Evolutionary conservation across 768 basidiomycete species (phyloP).

Genomic region (Pholiota microspora): DNA sequence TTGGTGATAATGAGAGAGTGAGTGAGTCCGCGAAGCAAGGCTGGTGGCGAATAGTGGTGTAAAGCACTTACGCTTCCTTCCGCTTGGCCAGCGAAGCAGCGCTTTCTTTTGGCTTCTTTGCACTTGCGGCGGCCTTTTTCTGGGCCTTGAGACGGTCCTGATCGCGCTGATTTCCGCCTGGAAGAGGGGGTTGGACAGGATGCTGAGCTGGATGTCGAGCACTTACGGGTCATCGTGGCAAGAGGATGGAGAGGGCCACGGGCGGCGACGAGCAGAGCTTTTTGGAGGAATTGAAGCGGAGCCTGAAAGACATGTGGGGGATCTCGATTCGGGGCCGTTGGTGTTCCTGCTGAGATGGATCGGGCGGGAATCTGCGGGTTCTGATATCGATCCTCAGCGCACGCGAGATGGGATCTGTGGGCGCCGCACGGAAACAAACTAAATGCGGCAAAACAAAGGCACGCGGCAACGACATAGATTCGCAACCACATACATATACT

Average conservation of each 20-base stretch:
- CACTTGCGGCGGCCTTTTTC: constrained; percentile 58
- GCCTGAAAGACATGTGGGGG: constrained; percentile 17
- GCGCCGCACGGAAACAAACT: constrained; percentile 46
- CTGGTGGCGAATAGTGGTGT: constrained; percentile 10
- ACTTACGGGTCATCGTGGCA: constrained; percentile 54
- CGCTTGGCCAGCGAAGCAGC: constrained; percentile 59
- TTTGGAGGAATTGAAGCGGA: constrained; percentile 19
- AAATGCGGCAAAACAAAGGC: constrained; percentile 53
- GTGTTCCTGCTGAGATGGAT: background rate
- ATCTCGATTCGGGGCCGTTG: constrained; percentile 9
- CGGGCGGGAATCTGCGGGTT: constrained; percentile 16
- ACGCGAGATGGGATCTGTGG: constrained; percentile 42
- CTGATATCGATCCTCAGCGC: constrained; percentile 24
- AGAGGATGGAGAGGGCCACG: constrained; percentile 1
- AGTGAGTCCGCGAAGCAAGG: constrained; percentile 11
- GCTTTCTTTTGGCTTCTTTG: constrained; percentile 74
- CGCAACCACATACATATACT: constrained; percentile 46
- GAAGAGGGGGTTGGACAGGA: constrained; percentile 6
- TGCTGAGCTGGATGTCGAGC: constrained; percentile 7
- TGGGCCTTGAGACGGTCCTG: constrained; percentile 69
- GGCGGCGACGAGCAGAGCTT: constrained; percentile 2
- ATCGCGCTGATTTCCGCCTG: constrained; percentile 85
- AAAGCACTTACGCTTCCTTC: constrained; percentile 68
- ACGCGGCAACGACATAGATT: constrained; percentile 49
- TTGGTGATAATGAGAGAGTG: constrained; percentile 15